Evolutionary conservation across 1,284 basidiomycete species (phyloP), one percentile per base, ranked within the genome.

Genomic region (Vanrija sp.): DNA sequence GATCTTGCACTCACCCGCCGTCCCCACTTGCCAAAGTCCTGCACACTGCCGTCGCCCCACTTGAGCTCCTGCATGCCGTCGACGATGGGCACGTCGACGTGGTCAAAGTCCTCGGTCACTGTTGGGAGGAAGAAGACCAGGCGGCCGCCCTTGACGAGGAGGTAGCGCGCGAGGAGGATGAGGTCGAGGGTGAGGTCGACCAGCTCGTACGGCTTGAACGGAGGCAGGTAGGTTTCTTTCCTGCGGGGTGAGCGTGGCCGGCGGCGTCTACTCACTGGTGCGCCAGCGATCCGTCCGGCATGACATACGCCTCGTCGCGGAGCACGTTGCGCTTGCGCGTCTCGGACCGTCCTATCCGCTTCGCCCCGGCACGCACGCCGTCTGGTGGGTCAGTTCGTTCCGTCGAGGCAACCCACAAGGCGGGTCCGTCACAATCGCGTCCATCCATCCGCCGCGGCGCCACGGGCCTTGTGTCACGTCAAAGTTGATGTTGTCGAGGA

Each of bases 1-100:
- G n/a, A 10, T 8, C 15, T 18, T 47, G 12, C 4, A 80, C 88
- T 75, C 67, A 92, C 91, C 69, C 93, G 78, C 57, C 95, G 80
- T 3, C 92, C 92, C 95, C 95, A 99, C 37, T 86, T 87, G 14
- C 93, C 94, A 71, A 97, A 99, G 69, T 90, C 86, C 75, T 99
- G 95, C 62, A 93, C 76, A 41, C 89, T 93, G 69, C 97, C 96
- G 0, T 88, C 86, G 25, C 92, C 81, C 15, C 93, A 76, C 64
- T 85, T 85, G 43, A 76, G 43, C 61, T 76, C 75, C 58, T 54
- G 59, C 86, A 98, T 92, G 0, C 92, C 93, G 35, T 89, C 85
- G 0, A 84, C 80, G 25, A 82, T 73, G 0, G 82, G 82, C 2
- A 96, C 78, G 67, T 97, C 93, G 1, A 94, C 78, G 61, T 89